Conservation (phyloP, 2,329 filamentous ascomycete species). For the Corinectria fuckeliana region DNA sequence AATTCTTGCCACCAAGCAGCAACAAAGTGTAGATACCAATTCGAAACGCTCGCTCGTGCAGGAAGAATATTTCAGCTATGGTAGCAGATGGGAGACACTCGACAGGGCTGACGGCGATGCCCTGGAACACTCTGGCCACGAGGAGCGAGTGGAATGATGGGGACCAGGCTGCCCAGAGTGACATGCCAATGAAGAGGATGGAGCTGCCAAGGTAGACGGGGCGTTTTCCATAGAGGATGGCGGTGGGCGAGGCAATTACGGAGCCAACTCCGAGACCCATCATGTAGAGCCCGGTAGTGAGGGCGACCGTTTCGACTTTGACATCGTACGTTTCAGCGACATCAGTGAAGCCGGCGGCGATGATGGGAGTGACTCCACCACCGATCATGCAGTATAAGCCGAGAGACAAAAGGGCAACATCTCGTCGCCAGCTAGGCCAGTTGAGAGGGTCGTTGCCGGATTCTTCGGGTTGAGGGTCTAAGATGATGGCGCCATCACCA, state of each 20-base stretch:
- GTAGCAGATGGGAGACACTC: constrained; percentile 93
- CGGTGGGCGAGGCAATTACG: constrained; percentile 85
- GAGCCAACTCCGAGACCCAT: constrained; percentile 87
- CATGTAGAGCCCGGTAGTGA: constrained; percentile 95
- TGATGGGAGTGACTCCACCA: constrained; percentile 87
- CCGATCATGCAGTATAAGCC: constrained; percentile 94
- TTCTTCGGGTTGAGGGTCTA: constrained; percentile 92
- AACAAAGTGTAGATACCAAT: constrained; percentile 93
- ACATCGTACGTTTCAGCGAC: constrained; percentile 73
- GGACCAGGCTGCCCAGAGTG: constrained; percentile 86
- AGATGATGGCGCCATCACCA: constrained; percentile 79
- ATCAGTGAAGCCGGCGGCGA: constrained; percentile 88
- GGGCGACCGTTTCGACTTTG: constrained; percentile 73
- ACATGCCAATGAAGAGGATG: constrained; percentile 76
- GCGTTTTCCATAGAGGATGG: constrained; percentile 88
- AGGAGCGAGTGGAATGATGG: constrained; percentile 81
- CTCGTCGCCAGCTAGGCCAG: constrained; percentile 83
- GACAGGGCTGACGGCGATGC: constrained; percentile 85
- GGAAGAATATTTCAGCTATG: constrained; percentile 94
- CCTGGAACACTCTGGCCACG: constrained; percentile 84
- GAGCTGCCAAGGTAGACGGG: constrained; percentile 85
- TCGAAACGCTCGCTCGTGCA: constrained; percentile 91
- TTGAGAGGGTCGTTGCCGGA: constrained; percentile 91
- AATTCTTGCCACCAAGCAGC: constrained; percentile 87
- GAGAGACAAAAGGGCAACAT: constrained; percentile 78